A percentile compares a stretch with the other conserved stretches of the same genome.
Evolutionary conservation across 148 eudicot species (phyloP).

Genomic region (Rhododendron ferrugineum): DNA sequence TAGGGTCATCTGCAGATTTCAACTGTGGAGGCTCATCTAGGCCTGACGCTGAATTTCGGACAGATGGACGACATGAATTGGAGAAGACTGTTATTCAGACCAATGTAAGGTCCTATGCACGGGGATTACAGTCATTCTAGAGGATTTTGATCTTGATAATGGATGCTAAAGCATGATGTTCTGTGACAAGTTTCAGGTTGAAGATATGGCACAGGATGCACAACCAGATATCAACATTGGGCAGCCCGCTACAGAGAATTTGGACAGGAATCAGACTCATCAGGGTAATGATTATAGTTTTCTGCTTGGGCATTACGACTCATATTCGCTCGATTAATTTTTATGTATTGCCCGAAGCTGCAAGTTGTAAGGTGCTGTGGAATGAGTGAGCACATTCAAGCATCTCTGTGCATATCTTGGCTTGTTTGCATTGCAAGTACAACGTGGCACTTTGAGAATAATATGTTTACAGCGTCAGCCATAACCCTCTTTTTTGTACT

Average conservation of each 20-base stretch:
- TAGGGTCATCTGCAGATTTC: not conserved
- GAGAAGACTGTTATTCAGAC: not conserved
- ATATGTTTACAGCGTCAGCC: not conserved
- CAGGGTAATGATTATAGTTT: slow-evolving; percentile 11
- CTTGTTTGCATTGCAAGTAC: not conserved
- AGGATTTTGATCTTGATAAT: not conserved
- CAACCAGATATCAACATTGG: slow-evolving; percentile 2
- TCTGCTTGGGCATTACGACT: not conserved
- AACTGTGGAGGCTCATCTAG: slow-evolving; percentile 12
- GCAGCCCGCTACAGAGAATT: slow-evolving; percentile 5
- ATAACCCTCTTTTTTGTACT: not conserved
- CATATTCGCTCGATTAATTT: not conserved
- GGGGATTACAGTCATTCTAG: not conserved
- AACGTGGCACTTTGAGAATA: not conserved
- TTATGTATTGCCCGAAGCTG: not conserved
- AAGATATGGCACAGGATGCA: slow-evolving; percentile 6
- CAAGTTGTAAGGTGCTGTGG: not conserved
- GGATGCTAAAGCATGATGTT: not conserved
- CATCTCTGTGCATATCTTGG: not conserved
- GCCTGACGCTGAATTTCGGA: slow-evolving; percentile 10
- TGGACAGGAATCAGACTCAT: slow-evolving; percentile 7
- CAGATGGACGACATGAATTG: slow-evolving; percentile 8
- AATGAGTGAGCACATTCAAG: not conserved
- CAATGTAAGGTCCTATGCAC: slow-evolving; percentile 9
- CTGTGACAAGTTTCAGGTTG: slow-evolving; percentile 15